A percentile compares a stretch with the other conserved stretches of the same genome.
Evolutionary conservation across 2,329 filamentous ascomycete genomes (phyloP).

Genomic region (Colletotrichum australisinense): DNA sequence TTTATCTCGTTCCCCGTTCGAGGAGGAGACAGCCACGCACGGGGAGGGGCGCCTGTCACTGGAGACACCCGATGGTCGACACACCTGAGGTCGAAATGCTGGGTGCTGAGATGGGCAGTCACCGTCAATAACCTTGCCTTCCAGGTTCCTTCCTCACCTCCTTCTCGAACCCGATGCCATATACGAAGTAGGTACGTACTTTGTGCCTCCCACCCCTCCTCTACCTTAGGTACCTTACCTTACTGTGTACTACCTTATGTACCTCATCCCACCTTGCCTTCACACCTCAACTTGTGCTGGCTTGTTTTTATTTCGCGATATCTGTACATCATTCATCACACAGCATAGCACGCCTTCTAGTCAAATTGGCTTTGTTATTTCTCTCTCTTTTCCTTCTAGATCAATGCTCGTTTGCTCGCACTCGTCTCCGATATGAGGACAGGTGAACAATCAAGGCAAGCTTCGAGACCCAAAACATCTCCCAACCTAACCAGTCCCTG

Average conservation of each 20-base stretch:
- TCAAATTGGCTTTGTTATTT: background rate
- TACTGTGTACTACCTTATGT: too few species aligned
- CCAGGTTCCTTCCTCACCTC: background rate
- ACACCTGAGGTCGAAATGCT: background rate
- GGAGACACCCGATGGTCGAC: background rate
- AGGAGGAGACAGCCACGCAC: background rate
- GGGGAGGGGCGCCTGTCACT: constrained; percentile 3
- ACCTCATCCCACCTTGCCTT: background rate
- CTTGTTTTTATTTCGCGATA: background rate
- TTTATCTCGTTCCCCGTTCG: constrained; percentile 31
- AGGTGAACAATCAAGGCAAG: background rate
- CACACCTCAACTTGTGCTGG: background rate
- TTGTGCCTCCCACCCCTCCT: background rate
- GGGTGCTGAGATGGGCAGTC: background rate
- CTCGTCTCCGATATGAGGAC: constrained; percentile 2
- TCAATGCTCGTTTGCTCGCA: background rate
- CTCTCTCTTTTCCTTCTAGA: background rate
- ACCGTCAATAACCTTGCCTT: constrained; percentile 6
- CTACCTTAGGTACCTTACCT: too few species aligned
- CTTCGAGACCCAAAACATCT: constrained; percentile 5
- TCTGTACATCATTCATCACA: background rate
- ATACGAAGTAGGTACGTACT: background rate
- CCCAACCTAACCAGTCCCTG: background rate
- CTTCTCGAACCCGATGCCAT: background rate
- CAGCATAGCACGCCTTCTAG: background rate